These are phyloP conservation scores for Botrytis elliptica DNA, from an alignment of 2,329 filamentous ascomycete genomes.

Conservation along the genomic window DNA sequence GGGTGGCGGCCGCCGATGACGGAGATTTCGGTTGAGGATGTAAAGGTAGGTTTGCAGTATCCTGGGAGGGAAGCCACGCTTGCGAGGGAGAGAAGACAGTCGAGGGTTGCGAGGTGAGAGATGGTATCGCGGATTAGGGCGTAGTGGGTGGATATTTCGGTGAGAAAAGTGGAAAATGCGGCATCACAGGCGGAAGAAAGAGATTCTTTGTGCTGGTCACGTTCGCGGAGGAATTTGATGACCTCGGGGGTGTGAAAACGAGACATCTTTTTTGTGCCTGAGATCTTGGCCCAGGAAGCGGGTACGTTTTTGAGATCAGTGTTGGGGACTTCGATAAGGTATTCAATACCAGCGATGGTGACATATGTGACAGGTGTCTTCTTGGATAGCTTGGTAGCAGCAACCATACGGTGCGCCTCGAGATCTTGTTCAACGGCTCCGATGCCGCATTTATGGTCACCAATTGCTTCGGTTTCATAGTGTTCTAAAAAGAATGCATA, in stretches of 20 bases:
- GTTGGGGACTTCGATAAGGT: constrained; percentile 88
- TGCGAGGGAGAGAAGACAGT: constrained; percentile 85
- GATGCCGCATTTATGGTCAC: constrained; percentile 85
- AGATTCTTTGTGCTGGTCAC: constrained; percentile 92
- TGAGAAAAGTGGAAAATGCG: constrained; percentile 72
- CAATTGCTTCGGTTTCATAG: constrained; percentile 84
- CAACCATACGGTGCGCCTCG: constrained; percentile 69
- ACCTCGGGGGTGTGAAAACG: constrained; percentile 95
- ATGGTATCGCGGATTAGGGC: constrained; percentile 87
- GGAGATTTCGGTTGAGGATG: constrained; percentile 63
- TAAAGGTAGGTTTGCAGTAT: constrained; percentile 74
- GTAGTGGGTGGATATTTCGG: constrained; percentile 77
- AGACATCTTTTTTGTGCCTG: constrained; percentile 86
- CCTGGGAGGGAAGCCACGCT: constrained; percentile 82
- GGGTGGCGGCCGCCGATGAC: constrained; percentile 81
- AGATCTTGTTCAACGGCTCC: constrained; percentile 89
- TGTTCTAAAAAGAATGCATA: constrained; percentile 89
- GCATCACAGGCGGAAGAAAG: constrained; percentile 87
- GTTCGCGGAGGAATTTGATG: constrained; percentile 75
- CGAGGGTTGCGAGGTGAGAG: constrained; percentile 78
- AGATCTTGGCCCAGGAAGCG: constrained; percentile 92
- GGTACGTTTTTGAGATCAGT: constrained; percentile 79
- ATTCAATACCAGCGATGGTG: constrained; percentile 88
- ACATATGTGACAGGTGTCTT: constrained; percentile 71
- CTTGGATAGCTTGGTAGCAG: constrained; percentile 70